Evolutionary conservation across 192 early-diverging fungal species (phyloP).

Genomic region (Backusella liffmaniae): DNA sequence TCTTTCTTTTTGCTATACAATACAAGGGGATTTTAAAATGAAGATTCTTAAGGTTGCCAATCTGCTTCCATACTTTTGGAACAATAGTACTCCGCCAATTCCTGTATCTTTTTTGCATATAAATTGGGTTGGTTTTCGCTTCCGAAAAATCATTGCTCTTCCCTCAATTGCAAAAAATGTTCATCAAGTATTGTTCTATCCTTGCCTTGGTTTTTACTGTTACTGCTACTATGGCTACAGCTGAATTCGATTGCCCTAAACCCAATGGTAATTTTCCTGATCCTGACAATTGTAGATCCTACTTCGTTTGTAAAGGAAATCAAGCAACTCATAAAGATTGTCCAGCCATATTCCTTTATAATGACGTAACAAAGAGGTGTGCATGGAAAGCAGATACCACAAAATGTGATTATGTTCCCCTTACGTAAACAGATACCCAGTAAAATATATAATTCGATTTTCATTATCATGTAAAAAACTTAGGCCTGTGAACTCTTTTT

Average conservation of each 20-base stretch:
- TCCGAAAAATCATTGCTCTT: background rate
- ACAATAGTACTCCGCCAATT: too few relatives aligned
- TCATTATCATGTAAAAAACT: background rate
- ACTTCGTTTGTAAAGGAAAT: background rate
- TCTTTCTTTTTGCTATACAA: background rate
- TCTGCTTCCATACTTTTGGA: background rate
- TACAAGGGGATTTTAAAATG: background rate
- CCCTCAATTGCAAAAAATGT: background rate
- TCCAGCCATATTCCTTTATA: background rate
- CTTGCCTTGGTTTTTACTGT: background rate
- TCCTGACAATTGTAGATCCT: background rate
- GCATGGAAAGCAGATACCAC: background rate
- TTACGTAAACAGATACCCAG: too few relatives aligned
- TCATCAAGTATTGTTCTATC: background rate
- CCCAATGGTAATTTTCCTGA: background rate
- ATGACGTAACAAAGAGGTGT: background rate
- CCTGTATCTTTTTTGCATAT: background rate
- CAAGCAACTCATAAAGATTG: background rate
- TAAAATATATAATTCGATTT: background rate
- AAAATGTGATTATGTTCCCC: background rate
- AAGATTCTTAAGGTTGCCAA: background rate
- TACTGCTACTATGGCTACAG: background rate
- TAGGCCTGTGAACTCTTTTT: background rate
- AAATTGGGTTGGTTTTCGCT: background rate
- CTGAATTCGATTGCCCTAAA: background rate